A percentile compares a stretch with the other conserved stretches of the same genome.
Conservation (phyloP, 768 basidiomycete species). For the Collybiopsis luxurians region DNA sequence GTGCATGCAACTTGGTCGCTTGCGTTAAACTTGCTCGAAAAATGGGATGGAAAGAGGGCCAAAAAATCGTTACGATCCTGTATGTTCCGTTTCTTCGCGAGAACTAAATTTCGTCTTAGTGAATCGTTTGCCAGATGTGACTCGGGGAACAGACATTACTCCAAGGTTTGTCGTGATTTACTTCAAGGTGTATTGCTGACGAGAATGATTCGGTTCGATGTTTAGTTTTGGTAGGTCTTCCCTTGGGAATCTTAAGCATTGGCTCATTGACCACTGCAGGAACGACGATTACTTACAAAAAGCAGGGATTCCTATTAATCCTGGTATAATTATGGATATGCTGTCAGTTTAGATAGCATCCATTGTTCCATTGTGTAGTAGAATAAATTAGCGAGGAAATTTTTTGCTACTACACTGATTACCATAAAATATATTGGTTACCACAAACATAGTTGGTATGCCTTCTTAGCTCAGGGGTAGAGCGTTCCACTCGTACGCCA, state of each 20-base stretch:
- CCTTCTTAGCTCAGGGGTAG: slow-evolving; percentile 7
- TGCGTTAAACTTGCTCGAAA: slow-evolving; percentile 77
- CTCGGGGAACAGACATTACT: slow-evolving; percentile 89
- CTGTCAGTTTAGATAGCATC: slow-evolving; percentile 13
- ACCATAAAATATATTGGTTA: too few species aligned
- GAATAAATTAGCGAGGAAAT: too few species aligned
- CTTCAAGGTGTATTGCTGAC: neutral
- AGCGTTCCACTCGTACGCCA: neutral
- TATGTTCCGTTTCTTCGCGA: slow-evolving; percentile 31
- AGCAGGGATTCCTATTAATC: slow-evolving; percentile 41
- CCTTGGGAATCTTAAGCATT: neutral
- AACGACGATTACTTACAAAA: slow-evolving; percentile 52
- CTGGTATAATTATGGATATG: slow-evolving; percentile 39
- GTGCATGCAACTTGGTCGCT: slow-evolving; percentile 94
- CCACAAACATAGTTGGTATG: too few species aligned
- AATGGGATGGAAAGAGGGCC: slow-evolving; percentile 64
- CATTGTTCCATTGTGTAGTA: too few species aligned
- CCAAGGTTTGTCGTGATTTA: slow-evolving; percentile 57
- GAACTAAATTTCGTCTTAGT: neutral
- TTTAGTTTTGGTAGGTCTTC: slow-evolving; percentile 41
- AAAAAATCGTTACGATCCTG: slow-evolving; percentile 84
- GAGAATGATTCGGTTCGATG: neutral
- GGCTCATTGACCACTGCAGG: slow-evolving; percentile 24
- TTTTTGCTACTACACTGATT: too few species aligned
- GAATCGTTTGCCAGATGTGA: slow-evolving; percentile 59